phyloP scores from a whole-genome alignment of 345 rosid species.

The Gossypium ekmanianum region DNA sequence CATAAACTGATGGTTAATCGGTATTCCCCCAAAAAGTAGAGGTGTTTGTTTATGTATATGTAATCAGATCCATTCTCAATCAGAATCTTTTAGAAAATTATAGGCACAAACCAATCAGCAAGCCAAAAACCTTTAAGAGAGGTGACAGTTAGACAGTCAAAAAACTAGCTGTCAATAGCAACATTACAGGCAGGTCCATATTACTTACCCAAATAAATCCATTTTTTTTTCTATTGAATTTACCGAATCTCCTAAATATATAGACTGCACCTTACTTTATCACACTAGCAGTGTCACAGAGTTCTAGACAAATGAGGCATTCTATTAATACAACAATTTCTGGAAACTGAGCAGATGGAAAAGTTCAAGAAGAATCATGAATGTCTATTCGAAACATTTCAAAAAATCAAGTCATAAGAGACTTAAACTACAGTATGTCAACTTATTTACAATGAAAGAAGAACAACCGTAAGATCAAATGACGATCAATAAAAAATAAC shows the following conservation, averaged over 20 bases:
- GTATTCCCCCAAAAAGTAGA: background rate
- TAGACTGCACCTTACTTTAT: background rate
- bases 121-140: constrained; percentile 3
- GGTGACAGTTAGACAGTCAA: background rate
- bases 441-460: background rate
- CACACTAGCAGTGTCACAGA: background rate
- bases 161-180: background rate
- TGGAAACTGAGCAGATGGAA: background rate
- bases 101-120: background rate
- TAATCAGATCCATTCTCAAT: background rate
- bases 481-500: background rate
- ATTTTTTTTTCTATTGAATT: background rate
- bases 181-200: background rate
- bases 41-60: background rate
- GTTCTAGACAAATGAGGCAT: background rate
- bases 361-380: constrained; percentile 1
- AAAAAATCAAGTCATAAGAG: background rate
- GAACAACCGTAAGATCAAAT: background rate
- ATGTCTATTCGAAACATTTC: background rate
- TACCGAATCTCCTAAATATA: background rate
- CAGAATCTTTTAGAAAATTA: background rate
- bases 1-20: background rate
- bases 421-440: background rate
- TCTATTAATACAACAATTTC: background rate
- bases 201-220: background rate